Base-by-base conservation (phyloP, 768 basidiomycete genomes). In the Coprinopsis marcescibilis region DNA sequence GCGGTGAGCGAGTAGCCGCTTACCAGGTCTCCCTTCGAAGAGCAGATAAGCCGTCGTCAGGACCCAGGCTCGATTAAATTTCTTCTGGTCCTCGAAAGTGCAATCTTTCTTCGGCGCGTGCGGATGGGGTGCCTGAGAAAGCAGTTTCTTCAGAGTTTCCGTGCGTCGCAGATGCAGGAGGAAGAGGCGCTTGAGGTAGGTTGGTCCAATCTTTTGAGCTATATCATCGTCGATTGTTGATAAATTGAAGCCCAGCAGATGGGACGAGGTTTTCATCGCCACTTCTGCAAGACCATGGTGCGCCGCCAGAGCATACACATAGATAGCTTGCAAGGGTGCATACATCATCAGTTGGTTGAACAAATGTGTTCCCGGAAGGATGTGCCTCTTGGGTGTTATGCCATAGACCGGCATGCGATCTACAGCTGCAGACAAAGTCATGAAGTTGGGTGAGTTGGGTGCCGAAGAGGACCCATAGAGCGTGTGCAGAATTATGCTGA, bases 401-500 rank as follows among this genome's bases (percentile, higher is more conserved):
- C 52, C 57, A 33, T 59, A 58, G 8, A 23, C 35, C 2, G 55
- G 55, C 55, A 63, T 52, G 13, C 59, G 55, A 45, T 64, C 59
- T 20, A 80, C 62, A 8, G 77, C 73, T 3, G 59, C 54, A 34
- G 65, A 52, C 36, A 82, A 61, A 12, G 68, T 66, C 26, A 74
- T 68, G 24, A 75, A 64, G 14, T 70, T 59, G 7, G 79, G 78
- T 6, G 70, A 64, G 55, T 75, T 75, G 37, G 72, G 75, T 15
- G 70, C 61, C 51, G 68, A 72, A 15, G 76, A 63, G 41, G 71
- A 58, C 45, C 68, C 60, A 52, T 82, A 81, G 21, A 78, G 52
- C 13, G 69, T 57, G 54, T 81, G 77, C 23, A 82, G 60, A 19
- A 82, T 51, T 51, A 81, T 58, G 48, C 77, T 80, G 47, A 81